Percentiles rank a stretch among this genome's conserved stretches.
Conservation (phyloP, 441 rosid genomes). For the Eruca vesicaria region DNA sequence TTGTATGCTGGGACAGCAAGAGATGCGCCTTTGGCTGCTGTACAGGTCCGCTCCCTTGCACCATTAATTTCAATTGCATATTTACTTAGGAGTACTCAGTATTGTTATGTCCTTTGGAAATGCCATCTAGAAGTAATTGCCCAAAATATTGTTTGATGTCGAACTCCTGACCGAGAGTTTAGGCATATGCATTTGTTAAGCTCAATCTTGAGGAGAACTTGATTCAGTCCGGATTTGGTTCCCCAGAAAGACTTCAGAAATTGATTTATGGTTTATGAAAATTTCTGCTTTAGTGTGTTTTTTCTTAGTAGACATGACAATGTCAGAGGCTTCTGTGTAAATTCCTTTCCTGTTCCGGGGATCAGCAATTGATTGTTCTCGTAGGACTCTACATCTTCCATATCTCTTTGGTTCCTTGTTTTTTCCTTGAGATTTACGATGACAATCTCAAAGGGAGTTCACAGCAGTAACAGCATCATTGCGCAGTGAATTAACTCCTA, state of each 20-base stretch:
- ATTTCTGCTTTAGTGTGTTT: background rate
- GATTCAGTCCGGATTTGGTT: conserved; percentile 6
- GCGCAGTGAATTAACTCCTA: conserved; percentile 17
- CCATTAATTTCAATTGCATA: conserved; percentile 22
- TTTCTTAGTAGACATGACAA: conserved; percentile 9
- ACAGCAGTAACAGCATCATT: conserved; percentile 11
- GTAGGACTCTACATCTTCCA: conserved; percentile 8
- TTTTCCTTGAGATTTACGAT: background rate
- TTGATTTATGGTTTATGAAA: too few relatives aligned
- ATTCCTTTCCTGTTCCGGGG: conserved; percentile 4
- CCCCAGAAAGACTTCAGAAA: conserved; percentile 12
- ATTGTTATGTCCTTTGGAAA: conserved; percentile 3
- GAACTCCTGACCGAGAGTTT: background rate
- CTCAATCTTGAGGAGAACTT: conserved; percentile 4
- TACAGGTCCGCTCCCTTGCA: conserved; percentile 55
- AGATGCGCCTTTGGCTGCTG: conserved; percentile 80
- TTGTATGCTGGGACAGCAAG: conserved; percentile 73
- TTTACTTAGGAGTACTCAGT: conserved; percentile 19
- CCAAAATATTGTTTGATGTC: conserved; percentile 10
- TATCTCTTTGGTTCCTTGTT: conserved; percentile 9
- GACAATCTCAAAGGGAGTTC: background rate
- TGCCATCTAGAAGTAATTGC: conserved; percentile 1
- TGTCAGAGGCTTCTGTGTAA: background rate
- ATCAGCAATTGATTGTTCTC: conserved; percentile 10
- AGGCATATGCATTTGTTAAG: conserved; percentile 16